Evolutionary conservation across 2,329 filamentous ascomycete genomes (phyloP).

Genomic region (Aureobasidium sp.): DNA sequence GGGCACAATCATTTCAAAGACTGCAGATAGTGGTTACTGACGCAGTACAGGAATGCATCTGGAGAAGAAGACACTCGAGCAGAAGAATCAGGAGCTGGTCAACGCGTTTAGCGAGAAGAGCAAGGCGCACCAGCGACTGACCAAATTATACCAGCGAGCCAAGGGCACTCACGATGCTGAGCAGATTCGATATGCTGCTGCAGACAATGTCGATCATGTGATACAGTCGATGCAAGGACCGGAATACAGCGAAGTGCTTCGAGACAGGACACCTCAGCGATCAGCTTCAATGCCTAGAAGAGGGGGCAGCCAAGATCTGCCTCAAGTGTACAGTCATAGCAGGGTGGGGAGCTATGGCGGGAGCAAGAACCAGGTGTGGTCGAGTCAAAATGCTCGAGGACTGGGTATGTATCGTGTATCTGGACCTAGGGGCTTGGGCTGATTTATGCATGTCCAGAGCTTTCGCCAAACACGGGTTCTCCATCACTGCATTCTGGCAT

Average conservation of each 20-base stretch:
- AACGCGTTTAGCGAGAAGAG: constrained; percentile 63
- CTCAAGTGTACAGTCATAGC: constrained; percentile 16
- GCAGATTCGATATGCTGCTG: constrained; percentile 47
- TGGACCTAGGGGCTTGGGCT: neutral
- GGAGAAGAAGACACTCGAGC: constrained; percentile 57
- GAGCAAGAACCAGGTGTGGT: constrained; percentile 11
- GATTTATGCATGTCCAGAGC: neutral
- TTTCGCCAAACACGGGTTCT: neutral
- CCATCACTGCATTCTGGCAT: constrained; percentile 19
- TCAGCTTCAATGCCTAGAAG: neutral
- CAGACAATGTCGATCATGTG: constrained; percentile 44
- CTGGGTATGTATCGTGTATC: neutral
- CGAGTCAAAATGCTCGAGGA: neutral
- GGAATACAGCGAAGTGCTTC: neutral
- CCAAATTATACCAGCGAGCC: constrained; percentile 35
- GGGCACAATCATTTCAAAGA: constrained; percentile 1
- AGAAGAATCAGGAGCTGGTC: constrained; percentile 66
- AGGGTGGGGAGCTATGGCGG: constrained; percentile 22
- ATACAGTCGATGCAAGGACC: constrained; percentile 27
- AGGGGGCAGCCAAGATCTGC: constrained; percentile 1
- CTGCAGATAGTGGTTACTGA: constrained; percentile 6
- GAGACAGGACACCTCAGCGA: neutral
- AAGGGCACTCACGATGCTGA: constrained; percentile 26
- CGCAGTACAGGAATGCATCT: constrained; percentile 45
- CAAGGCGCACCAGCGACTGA: constrained; percentile 60